These are phyloP conservation scores for Oryza meyeriana DNA, from an alignment of 176 grass and related monocot species.

Conservation along the genomic window DNA sequence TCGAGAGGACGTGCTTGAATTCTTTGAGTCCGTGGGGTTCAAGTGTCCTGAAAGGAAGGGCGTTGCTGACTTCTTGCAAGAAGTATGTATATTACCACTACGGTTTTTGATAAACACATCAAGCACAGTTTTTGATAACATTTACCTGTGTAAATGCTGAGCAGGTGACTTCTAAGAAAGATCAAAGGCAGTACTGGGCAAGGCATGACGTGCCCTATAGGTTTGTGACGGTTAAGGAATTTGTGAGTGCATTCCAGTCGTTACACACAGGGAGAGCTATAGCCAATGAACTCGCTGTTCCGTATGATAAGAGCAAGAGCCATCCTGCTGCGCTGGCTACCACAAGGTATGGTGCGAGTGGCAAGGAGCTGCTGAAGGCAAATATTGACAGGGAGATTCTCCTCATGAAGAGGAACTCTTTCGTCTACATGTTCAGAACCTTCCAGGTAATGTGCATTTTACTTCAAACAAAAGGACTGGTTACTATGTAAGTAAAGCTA, in stretches of 20 bases:
- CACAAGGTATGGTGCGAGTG: constrained; percentile 57
- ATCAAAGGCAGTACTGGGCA: constrained; percentile 82
- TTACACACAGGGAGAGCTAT: constrained; percentile 58
- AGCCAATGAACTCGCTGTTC: constrained; percentile 51
- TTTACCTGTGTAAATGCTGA: not conserved
- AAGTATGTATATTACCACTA: constrained; percentile 29
- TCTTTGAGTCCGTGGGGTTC: constrained; percentile 82
- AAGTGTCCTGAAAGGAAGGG: constrained; percentile 93
- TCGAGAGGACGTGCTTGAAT: constrained; percentile 70
- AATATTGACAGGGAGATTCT: constrained; percentile 73
- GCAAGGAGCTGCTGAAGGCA: constrained; percentile 72
- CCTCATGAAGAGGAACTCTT: constrained; percentile 97
- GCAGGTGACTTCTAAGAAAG: constrained; percentile 72
- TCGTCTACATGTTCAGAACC: constrained; percentile 82
- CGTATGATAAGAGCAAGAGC: constrained; percentile 63
- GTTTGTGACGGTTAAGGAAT: constrained; percentile 70
- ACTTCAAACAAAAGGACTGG: not conserved
- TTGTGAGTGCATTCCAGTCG: constrained; percentile 49
- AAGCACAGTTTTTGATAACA: not conserved
- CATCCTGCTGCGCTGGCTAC: constrained; percentile 82
- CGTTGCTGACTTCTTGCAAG: constrained; percentile 90
- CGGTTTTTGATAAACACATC: not conserved
- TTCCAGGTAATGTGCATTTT: constrained; percentile 48
- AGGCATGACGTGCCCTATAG: constrained; percentile 36
- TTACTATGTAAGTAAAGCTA: not conserved